phyloP scores from a whole-genome alignment of 108 stramenopile species.

The Skeletonema tropicum region DNA sequence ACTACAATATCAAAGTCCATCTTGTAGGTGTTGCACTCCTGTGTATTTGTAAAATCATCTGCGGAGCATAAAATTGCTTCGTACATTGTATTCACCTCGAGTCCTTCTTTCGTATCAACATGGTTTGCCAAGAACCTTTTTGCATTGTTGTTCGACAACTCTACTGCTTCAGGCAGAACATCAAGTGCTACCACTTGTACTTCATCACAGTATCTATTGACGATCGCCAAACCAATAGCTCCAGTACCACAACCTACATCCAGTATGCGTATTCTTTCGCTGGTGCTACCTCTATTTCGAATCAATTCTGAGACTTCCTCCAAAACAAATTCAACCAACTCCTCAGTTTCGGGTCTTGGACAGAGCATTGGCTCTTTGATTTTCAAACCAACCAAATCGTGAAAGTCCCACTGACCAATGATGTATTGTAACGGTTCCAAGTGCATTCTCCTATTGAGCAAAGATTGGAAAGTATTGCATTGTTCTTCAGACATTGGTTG shows the following conservation, averaged over 20 bases:
- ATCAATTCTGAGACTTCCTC: slow-evolving; percentile 40
- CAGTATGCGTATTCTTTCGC: slow-evolving; percentile 63
- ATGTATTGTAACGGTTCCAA: slow-evolving; percentile 94
- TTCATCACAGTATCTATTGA: slow-evolving; percentile 49
- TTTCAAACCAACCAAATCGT: slow-evolving; percentile 62
- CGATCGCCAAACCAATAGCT: slow-evolving; percentile 89
- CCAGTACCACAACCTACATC: slow-evolving; percentile 95
- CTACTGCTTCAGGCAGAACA: slow-evolving; percentile 73
- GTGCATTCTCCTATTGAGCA: slow-evolving; percentile 57
- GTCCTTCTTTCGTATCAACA: not conserved
- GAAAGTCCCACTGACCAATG: slow-evolving; percentile 94
- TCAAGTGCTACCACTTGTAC: slow-evolving; percentile 82
- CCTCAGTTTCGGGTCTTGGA: slow-evolving; percentile 96
- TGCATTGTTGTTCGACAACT: slow-evolving; percentile 83
- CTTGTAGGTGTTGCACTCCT: slow-evolving; percentile 8
- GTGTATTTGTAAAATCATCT: slow-evolving; percentile 50
- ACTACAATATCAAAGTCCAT: slow-evolving; percentile 89
- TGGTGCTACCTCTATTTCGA: not conserved
- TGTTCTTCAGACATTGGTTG: slow-evolving; percentile 52
- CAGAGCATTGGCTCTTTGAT: slow-evolving; percentile 85
- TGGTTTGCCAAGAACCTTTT: slow-evolving; percentile 38
- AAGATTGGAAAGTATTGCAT: slow-evolving; percentile 27
- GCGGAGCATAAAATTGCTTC: slow-evolving; percentile 56
- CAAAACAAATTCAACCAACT: slow-evolving; percentile 79
- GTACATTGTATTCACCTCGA: slow-evolving; percentile 16